Base-by-base conservation (phyloP, 331 rosid species). In the Acacia concinna region DNA sequence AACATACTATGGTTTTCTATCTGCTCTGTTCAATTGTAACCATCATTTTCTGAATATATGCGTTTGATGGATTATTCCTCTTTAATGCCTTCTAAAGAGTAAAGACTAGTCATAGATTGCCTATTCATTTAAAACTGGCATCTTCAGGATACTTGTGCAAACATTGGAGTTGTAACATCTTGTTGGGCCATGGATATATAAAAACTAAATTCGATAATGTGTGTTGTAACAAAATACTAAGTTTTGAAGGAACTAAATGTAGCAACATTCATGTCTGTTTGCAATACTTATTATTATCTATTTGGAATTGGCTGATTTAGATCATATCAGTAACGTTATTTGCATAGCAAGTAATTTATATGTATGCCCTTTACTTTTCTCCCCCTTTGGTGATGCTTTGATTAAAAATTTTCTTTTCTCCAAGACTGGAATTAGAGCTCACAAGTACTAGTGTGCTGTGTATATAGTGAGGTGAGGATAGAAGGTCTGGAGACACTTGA, bases 401-500 rank as follows among this genome's bases (percentile, higher is more conserved):
- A 66, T 60, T 68, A 17, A 3, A 62, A 23, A 12, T 60, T 62
- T 6, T 62, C n/a, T 49, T 59, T 20, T 57, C 49, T 81, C 47
- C 37, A 28, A 49, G 63, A 2, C 23, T 76, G 76, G 52, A 34
- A 27, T 64, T 54, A 51, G 68, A 64, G 77, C 75, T 81, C 14
- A 84, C 38, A 65, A 71, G 46, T 54, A 63, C 78, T 21, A 75
- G 70, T 74, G 10, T 85, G 27, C 70, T 74, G 10, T 85, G 43
- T 51, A 27, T 66, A 10, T 25, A 94, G 98, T 74, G 97, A 94
- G 90, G 93, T 94, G 86, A 87, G 99, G 87, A 86, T 95, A 68
- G 99, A 95, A 86, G 97, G 97, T 74, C 84, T 95, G 81, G 98
- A 95, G 89, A 95, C 98, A 47, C 91, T 90, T 40, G 97, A 95